Evolutionary conservation across 208 protist species (phyloP).

Genomic region (Strigomonas culicis): DNA sequence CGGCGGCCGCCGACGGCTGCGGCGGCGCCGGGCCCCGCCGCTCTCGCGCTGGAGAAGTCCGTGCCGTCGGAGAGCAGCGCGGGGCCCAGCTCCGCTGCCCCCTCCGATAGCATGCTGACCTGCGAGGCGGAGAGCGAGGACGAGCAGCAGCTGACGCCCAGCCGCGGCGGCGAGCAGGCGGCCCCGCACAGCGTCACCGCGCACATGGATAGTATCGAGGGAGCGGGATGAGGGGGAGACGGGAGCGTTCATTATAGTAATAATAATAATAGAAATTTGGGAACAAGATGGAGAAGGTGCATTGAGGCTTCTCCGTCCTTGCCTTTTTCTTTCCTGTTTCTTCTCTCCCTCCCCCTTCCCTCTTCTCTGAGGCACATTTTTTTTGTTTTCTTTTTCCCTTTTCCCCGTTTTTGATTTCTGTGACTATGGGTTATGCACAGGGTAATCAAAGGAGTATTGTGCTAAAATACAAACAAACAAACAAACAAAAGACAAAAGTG

Average conservation of each 20-base stretch:
- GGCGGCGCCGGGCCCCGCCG: not conserved
- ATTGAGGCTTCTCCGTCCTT: not conserved
- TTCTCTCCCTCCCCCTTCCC: slow-evolving; percentile 2
- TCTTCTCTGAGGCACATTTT: slow-evolving; percentile 5
- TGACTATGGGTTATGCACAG: not conserved
- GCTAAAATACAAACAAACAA: not conserved
- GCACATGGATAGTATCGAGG: too few relatives aligned
- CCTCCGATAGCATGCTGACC: too few relatives aligned
- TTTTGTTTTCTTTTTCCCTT: slow-evolving; percentile 15
- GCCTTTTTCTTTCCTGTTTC: slow-evolving; percentile 8
- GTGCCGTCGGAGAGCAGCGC: too few relatives aligned
- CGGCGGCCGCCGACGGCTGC: not conserved
- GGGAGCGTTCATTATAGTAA: not conserved
- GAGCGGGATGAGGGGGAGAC: too few relatives aligned
- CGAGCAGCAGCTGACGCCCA: too few relatives aligned
- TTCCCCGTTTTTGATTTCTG: not conserved
- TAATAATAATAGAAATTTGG: not conserved
- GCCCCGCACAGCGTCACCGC: too few relatives aligned
- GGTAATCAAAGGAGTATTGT: not conserved
- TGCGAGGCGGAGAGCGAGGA: too few relatives aligned
- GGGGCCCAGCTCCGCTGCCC: too few relatives aligned
- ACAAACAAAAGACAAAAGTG: not conserved
- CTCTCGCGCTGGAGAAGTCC: not conserved
- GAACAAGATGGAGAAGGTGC: not conserved
- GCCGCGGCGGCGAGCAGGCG: too few relatives aligned